Percentiles rank a stretch among this genome's conserved stretches.
Evolutionary conservation across 1,284 basidiomycete species (phyloP).

Genomic region (Marasmius sp.): DNA sequence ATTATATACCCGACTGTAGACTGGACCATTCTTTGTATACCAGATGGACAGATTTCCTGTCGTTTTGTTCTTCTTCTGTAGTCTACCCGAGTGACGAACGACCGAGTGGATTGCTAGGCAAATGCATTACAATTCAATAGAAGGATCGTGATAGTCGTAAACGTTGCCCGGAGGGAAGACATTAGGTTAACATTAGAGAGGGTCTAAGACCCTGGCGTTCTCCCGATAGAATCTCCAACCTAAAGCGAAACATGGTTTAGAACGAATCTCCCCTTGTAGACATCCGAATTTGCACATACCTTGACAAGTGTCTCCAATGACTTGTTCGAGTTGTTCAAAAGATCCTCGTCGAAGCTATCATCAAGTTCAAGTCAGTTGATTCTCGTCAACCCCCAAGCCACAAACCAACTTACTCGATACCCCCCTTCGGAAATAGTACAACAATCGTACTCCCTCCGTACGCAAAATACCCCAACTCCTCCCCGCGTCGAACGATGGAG

Average conservation of each 20-base stretch:
- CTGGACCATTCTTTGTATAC: too few relatives aligned
- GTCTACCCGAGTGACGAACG: too few relatives aligned
- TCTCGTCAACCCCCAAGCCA: background rate
- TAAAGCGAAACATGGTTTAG: background rate
- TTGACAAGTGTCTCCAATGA: slow-evolving; percentile 74
- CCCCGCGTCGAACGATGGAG: slow-evolving; percentile 43
- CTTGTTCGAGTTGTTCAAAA: slow-evolving; percentile 56
- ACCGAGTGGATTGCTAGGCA: too few relatives aligned
- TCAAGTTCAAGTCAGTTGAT: background rate
- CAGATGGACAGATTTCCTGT: too few relatives aligned
- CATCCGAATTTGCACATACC: slow-evolving; percentile 34
- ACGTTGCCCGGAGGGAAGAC: too few relatives aligned
- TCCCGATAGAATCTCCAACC: slow-evolving; percentile 11
- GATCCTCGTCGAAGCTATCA: slow-evolving; percentile 62
- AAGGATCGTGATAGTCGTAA: too few relatives aligned
- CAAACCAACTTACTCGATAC: slow-evolving; percentile 43
- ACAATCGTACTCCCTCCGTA: slow-evolving; percentile 75
- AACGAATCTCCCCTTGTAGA: background rate
- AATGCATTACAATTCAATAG: too few relatives aligned
- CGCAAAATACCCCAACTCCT: slow-evolving; percentile 65
- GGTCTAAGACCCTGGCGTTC: background rate
- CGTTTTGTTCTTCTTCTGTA: too few relatives aligned
- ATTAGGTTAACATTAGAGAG: too few relatives aligned
- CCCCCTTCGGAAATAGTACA: slow-evolving; percentile 59
- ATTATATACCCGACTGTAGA: too few relatives aligned